These are phyloP conservation scores for Trichoderma asperellum DNA, from an alignment of 2,329 filamentous ascomycete species.

Conservation along the genomic window DNA sequence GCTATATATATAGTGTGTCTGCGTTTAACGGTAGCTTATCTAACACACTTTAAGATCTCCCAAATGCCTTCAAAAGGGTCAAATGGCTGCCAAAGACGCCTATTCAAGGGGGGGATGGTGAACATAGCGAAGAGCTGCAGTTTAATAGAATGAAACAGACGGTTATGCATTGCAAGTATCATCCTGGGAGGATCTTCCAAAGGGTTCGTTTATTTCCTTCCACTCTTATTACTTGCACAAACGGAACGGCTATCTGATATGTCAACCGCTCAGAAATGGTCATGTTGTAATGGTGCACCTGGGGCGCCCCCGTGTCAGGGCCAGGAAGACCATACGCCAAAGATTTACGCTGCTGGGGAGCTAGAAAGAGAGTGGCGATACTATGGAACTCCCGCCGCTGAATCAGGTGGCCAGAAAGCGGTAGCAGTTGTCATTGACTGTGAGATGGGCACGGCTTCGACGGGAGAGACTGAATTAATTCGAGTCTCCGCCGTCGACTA, in stretches of 20 bases:
- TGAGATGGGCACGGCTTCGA: slow-evolving; percentile 55
- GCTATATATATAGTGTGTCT: too few relatives aligned
- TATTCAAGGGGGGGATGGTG: not conserved
- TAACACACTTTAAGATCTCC: not conserved
- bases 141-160: not conserved
- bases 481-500: slow-evolving; percentile 57
- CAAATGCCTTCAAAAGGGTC: not conserved
- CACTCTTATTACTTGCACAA: not conserved
- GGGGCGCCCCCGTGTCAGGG: slow-evolving; percentile 36
- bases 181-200: slow-evolving; percentile 38
- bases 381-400: slow-evolving; percentile 32
- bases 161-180: slow-evolving; percentile 36
- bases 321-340: slow-evolving; percentile 35
- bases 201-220: slow-evolving; percentile 32
- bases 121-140: not conserved
- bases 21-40: not conserved
- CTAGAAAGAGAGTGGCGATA: slow-evolving; percentile 38
- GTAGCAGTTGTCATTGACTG: slow-evolving; percentile 55
- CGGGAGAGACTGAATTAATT: slow-evolving; percentile 55
- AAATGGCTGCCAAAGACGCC: slow-evolving; percentile 9
- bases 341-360: slow-evolving; percentile 34
- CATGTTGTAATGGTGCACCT: slow-evolving; percentile 38
- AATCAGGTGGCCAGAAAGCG: slow-evolving; percentile 10
- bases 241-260: not conserved
- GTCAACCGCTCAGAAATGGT: slow-evolving; percentile 35